Conservation (phyloP, 2,329 filamentous ascomycete genomes). For the Myriangium duriaei region DNA sequence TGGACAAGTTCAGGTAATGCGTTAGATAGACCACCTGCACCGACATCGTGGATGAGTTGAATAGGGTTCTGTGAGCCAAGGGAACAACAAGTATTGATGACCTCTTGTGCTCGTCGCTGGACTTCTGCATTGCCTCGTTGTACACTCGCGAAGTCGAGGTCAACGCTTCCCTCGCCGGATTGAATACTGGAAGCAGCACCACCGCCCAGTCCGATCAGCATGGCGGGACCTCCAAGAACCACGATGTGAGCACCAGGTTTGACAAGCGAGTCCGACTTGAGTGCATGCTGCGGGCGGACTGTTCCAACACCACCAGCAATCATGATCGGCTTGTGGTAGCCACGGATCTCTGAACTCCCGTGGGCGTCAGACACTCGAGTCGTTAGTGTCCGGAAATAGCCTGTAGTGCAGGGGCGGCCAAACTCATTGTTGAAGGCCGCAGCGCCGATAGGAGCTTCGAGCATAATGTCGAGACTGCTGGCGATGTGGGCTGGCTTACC, state of each 20-base stretch:
- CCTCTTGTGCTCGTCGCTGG: constrained; percentile 89
- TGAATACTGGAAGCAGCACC: constrained; percentile 87
- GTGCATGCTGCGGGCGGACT: constrained; percentile 76
- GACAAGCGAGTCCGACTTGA: constrained; percentile 71
- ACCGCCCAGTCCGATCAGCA: constrained; percentile 93
- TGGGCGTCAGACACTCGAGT: constrained; percentile 51
- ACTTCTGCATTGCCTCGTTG: constrained; percentile 96
- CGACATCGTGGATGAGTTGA: constrained; percentile 94
- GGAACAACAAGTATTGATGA: constrained; percentile 86
- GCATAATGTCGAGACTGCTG: constrained; percentile 91
- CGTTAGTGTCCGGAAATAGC: constrained; percentile 84
- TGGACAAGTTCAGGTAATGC: constrained; percentile 83
- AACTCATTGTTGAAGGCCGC: constrained; percentile 98
- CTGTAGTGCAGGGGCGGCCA: constrained; percentile 74
- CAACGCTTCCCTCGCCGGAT: constrained; percentile 76
- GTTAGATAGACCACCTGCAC: constrained; percentile 76
- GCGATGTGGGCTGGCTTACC: constrained; percentile 87
- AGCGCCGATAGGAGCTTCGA: constrained; percentile 89
- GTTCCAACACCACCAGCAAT: constrained; percentile 92
- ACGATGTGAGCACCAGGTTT: constrained; percentile 80
- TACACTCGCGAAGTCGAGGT: constrained; percentile 93
- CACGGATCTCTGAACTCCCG: constrained; percentile 59
- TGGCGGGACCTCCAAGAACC: constrained; percentile 87
- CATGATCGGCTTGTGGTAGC: constrained; percentile 98
- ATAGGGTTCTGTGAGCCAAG: constrained; percentile 81